Evolutionary conservation across 2,329 filamentous ascomycete genomes (phyloP), one percentile per base, ranked within the genome.

Genomic region (Aspergillus nomiae): DNA sequence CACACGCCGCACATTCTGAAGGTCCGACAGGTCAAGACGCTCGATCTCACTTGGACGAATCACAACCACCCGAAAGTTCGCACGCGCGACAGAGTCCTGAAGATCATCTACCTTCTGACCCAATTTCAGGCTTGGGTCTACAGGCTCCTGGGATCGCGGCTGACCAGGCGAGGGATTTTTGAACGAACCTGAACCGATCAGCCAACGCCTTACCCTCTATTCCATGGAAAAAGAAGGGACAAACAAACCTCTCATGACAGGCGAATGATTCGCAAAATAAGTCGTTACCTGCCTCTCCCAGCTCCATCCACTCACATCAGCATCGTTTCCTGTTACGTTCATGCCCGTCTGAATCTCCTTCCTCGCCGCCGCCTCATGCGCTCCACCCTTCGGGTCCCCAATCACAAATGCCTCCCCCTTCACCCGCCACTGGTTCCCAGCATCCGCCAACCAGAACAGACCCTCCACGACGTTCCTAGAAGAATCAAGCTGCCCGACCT

Each of bases 191-290:
- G 60, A 55, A 43, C n/a, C 50, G 32, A 65, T 53, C 26, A 53
- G 26, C n/a, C 32, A 50, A 16, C 58, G 6, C 38, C 54, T 28
- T 12, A 16, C 19, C 24, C 3, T 65, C 43, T 30, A 4, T 51
- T 46, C 53, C 4, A 34, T 19, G 32, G 30, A 48, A 4, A 45
- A 51, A 28, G 28, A 41, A 59, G 32, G 32, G 11, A 56, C 59
- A 61, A 54, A 76, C 77, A 57, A 74, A 87, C 87, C 87, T 81
- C 94, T 85, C 88, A 97, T 92, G 1, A 83, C 81, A 8, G 94
- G 94, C 68, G 87, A 90, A 70, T 95, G 79, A 76, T 97, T 97
- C 24, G 92, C 94, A 85, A 97, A 98, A 76, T 95, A 92, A 56
- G 87, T 91, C 57, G 91, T 93, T 43, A 97, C 77, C 79, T 97